Conservation (phyloP, 108 stramenopile species). For the Nitzschia sp. region DNA sequence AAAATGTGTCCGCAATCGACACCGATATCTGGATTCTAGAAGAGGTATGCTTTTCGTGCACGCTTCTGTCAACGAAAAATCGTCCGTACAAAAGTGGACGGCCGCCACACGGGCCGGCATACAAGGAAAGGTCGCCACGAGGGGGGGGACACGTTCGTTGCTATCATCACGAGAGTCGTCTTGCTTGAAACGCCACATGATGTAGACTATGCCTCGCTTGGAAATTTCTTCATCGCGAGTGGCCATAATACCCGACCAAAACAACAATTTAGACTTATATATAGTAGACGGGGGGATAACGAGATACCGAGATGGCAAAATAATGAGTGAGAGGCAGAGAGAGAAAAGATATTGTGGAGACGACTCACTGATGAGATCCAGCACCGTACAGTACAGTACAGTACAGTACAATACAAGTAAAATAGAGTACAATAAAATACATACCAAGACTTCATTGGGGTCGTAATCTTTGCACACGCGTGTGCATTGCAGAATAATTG, state of each 20-base stretch:
- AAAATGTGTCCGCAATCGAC: conserved; percentile 11
- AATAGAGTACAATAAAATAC: too few species aligned
- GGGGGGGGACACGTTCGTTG: neutral
- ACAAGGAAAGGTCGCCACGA: neutral
- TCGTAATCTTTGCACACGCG: too few species aligned
- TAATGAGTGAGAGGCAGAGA: too few species aligned
- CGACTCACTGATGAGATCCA: too few species aligned
- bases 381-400: too few species aligned
- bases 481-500: too few species aligned
- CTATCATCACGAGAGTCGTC: too few species aligned
- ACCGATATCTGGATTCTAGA: neutral
- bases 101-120: conserved; percentile 4
- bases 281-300: too few species aligned
- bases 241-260: conserved; percentile 2
- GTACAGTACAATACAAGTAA: too few species aligned
- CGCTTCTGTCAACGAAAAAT: neutral
- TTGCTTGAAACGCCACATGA: neutral
- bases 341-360: too few species aligned
- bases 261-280: neutral
- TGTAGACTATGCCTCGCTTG: neutral
- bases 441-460: too few species aligned
- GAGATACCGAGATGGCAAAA: too few species aligned
- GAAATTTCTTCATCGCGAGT: neutral
- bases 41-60: neutral
- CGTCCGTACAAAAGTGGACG: conserved; percentile 7